Evolutionary conservation across 768 basidiomycete genomes (phyloP), one percentile per base, ranked within the genome.

Genomic region (Neoboletus subvelutipes): DNA sequence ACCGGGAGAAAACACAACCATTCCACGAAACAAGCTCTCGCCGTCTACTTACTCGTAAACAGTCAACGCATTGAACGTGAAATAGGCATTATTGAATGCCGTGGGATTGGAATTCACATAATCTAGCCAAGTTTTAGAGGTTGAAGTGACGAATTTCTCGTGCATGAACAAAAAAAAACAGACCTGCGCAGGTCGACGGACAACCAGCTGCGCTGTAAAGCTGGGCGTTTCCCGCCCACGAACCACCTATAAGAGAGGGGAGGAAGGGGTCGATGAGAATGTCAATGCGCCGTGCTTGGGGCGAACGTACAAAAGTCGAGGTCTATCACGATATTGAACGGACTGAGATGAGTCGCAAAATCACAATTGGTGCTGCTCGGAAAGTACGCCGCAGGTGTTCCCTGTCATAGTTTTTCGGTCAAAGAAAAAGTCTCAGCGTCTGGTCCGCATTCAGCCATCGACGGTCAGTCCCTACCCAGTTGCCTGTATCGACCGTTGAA

Each of bases 311-410:
- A 71, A 45, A 69, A 70, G 39, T 66, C 65, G 11, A 69, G 63
- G 61, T 90, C 83, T 62, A 90, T 84, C 58, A 88, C 74, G 54
- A 88, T 88, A 58, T 82, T 84, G 64, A 88, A 80, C 1, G 75
- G 58, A 11, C 77, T 73, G 61, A 90, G 84, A 55, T 83, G 73
- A 47, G 75, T 71, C 46, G 74, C 58, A 45, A 92, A 77, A 57
- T 86, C 72, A 65, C 88, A 92, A 49, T 75, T 70, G 3, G 74
- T 79, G 62, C 75, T 78, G 11, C 61, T 54, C 18, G 87, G 86
- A 73, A 88, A 90, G 62, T 77, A 77, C 2, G 87, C 88, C 1
- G 69, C 63, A 4, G 87, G 87, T 0, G 70, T 78, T 10, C 87
- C 85, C 84, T 85, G 33, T 9, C 18, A 7, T 18, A n/a, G 12